phyloP scores from a whole-genome alignment of 2,329 filamentous ascomycete genomes.

The Stemphylium lycopersici region DNA sequence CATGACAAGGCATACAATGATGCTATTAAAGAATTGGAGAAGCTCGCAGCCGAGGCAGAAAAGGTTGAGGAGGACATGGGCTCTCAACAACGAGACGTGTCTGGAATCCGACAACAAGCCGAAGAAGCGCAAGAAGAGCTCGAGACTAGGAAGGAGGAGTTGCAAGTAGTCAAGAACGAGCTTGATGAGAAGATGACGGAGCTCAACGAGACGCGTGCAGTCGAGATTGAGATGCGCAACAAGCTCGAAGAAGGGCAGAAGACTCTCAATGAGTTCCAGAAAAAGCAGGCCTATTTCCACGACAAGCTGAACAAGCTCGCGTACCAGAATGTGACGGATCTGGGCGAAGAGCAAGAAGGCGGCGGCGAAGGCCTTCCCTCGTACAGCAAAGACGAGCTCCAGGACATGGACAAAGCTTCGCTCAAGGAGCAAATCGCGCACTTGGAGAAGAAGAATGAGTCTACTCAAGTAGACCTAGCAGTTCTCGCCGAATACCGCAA shows the following conservation, averaged over 20 bases:
- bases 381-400: constrained; percentile 75
- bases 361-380: constrained; percentile 64
- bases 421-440: constrained; percentile 69
- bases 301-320: constrained; percentile 86
- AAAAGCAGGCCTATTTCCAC: constrained; percentile 82
- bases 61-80: constrained; percentile 78
- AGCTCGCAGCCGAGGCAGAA: constrained; percentile 74
- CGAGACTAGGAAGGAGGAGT: constrained; percentile 77
- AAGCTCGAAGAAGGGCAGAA: constrained; percentile 98
- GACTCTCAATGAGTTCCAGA: constrained; percentile 82
- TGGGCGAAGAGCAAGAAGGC: constrained; percentile 63
- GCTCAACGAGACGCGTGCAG: constrained; percentile 84
- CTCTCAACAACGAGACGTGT: constrained; percentile 76
- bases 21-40: constrained; percentile 78
- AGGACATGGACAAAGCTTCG: constrained; percentile 66
- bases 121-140: constrained; percentile 83
- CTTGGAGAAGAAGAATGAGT: constrained; percentile 78
- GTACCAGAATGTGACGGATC: constrained; percentile 73
- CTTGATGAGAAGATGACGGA: constrained; percentile 85
- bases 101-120: constrained; percentile 72
- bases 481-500: constrained; percentile 90
- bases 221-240: constrained; percentile 98
- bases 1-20: constrained; percentile 82
- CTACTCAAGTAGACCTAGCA: constrained; percentile 81
- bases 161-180: constrained; percentile 79